A percentile compares a stretch with the other conserved stretches of the same genome.
phyloP scores from a whole-genome alignment of 108 stramenopile genomes.

The Phaeodactylum tricornutum region DNA sequence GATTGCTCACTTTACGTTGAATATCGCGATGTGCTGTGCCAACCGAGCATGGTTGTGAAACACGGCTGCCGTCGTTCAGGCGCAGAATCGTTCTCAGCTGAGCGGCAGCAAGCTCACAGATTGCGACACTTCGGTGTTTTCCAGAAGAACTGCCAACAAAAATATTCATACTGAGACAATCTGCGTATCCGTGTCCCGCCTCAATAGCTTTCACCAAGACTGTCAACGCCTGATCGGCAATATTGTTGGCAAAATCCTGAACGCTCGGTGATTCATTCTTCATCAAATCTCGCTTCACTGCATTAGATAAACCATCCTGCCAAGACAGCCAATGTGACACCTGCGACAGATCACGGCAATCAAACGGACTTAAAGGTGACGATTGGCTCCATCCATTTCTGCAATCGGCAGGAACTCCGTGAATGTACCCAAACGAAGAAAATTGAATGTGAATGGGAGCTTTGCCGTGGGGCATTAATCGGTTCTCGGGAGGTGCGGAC shows the following conservation, averaged over 20 bases:
- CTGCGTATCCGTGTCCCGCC: conserved; percentile 63
- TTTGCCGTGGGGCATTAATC: conserved; percentile 47
- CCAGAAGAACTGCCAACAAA: conserved; percentile 62
- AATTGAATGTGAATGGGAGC: conserved; percentile 72
- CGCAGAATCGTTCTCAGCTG: conserved; percentile 28
- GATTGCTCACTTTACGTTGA: background rate
- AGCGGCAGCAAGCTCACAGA: conserved; percentile 31
- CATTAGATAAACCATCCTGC: conserved; percentile 55
- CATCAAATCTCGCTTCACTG: conserved; percentile 51
- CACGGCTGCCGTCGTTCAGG: conserved; percentile 8
- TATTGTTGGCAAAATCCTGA: conserved; percentile 14
- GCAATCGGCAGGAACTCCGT: conserved; percentile 52
- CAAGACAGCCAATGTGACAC: conserved; percentile 33
- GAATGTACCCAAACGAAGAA: conserved; percentile 61
- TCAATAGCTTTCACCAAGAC: conserved; percentile 49
- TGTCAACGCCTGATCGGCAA: conserved; percentile 35
- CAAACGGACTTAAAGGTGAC: conserved; percentile 40
- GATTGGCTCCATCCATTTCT: conserved; percentile 43
- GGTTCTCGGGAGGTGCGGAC: conserved; percentile 6
- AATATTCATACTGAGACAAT: conserved; percentile 60
- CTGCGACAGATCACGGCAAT: conserved; percentile 45
- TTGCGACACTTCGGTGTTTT: conserved; percentile 68
- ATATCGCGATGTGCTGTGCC: background rate
- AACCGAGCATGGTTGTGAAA: conserved; percentile 7
- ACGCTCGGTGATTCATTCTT: conserved; percentile 4